Percentiles rank a stretch among this genome's conserved stretches.
phyloP scores from a whole-genome alignment of 169 alveolate species.

The Theileria parva region DNA sequence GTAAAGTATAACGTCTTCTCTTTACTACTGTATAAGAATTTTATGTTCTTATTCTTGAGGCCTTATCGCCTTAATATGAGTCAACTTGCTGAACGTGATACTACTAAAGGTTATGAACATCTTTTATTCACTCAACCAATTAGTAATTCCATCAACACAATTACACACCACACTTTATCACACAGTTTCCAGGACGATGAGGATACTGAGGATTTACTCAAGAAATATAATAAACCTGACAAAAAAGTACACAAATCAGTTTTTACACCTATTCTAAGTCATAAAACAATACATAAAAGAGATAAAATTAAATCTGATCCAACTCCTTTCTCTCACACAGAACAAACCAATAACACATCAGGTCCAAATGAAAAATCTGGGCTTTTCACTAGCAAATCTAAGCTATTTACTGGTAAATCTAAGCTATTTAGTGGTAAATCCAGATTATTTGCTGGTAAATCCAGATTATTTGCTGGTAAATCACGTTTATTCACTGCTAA shows the following conservation, averaged over 20 bases:
- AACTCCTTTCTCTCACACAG: neutral
- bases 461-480: too few species aligned
- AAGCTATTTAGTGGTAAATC: neutral
- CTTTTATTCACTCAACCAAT: neutral
- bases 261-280: slow-evolving; percentile 2
- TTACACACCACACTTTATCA: neutral
- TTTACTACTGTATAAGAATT: slow-evolving; percentile 52
- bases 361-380: neutral
- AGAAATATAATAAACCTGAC: slow-evolving; percentile 11
- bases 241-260: neutral
- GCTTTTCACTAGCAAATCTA: neutral
- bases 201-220: slow-evolving; percentile 4
- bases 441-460: neutral
- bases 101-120: slow-evolving; percentile 52
- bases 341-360: too few species aligned
- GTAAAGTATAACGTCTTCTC: slow-evolving; percentile 41
- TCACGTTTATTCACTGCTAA: too few species aligned
- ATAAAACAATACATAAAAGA: neutral
- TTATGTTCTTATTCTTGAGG: slow-evolving; percentile 44
- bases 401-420: neutral
- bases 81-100: slow-evolving; percentile 69
- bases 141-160: neutral
- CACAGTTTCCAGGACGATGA: slow-evolving; percentile 10
- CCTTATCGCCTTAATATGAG: slow-evolving; percentile 59
- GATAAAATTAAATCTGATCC: neutral